Evolutionary conservation across 305 asterid genomes (phyloP).

Genomic region (Fraxinus baroniana): DNA sequence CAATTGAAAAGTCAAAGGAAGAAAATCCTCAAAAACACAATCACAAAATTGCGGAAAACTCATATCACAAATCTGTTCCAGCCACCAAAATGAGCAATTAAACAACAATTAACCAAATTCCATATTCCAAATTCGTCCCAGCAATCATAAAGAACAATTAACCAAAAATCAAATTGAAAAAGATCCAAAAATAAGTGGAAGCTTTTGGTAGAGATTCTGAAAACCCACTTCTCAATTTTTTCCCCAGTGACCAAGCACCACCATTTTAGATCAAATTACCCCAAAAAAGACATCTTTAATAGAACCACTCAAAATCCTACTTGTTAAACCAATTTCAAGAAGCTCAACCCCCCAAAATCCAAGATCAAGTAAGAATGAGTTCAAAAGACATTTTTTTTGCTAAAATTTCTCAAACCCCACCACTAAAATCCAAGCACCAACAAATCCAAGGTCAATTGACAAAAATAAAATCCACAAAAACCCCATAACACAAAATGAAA

Average conservation of each 20-base stretch:
- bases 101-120: background rate
- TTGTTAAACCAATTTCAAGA: background rate
- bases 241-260: conserved; percentile 9
- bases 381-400: conserved; percentile 15
- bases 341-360: conserved; percentile 25
- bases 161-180: background rate
- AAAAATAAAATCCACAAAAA: background rate
- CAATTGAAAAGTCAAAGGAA: background rate
- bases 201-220: background rate
- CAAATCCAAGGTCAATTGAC: background rate
- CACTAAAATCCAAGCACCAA: background rate
- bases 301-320: conserved; percentile 22
- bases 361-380: background rate
- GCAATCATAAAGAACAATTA: background rate
- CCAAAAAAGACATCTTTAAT: background rate
- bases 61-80: background rate
- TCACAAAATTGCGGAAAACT: conserved; percentile 20
- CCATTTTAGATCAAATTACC: conserved; percentile 19
- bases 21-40: conserved; percentile 9
- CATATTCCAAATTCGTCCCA: background rate
- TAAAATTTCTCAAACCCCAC: conserved; percentile 14
- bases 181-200: background rate
- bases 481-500: background rate
- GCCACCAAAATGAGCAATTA: background rate
- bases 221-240: background rate